Evolutionary conservation across 2,329 filamentous ascomycete genomes (phyloP).

Genomic region (Pseudocercospora pini-densiflorae): DNA sequence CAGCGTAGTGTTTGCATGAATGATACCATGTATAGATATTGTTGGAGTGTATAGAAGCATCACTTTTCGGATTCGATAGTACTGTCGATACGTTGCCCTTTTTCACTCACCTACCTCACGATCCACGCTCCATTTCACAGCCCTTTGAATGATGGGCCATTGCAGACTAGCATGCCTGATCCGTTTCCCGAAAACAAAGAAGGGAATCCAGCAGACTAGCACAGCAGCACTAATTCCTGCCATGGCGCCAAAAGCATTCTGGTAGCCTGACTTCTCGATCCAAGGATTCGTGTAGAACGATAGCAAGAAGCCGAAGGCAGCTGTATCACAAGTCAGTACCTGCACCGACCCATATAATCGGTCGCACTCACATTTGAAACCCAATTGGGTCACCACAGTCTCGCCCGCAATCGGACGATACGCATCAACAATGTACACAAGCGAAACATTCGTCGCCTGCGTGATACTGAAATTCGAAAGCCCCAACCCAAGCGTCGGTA

Average conservation of each 20-base stretch:
- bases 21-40: conserved; percentile 15
- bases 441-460: conserved; percentile 59
- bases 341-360: neutral
- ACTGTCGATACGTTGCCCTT: neutral
- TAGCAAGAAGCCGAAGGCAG: conserved; percentile 62
- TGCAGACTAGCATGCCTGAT: conserved; percentile 55
- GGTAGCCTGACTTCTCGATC: conserved; percentile 57
- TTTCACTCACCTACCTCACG: conserved; percentile 17
- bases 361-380: conserved; percentile 23
- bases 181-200: conserved; percentile 58
- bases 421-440: conserved; percentile 63
- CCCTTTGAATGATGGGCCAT: conserved; percentile 46
- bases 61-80: neutral
- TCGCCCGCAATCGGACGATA: conserved; percentile 64
- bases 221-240: conserved; percentile 57
- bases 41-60: neutral
- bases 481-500: conserved; percentile 59
- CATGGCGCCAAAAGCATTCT: conserved; percentile 61
- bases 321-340: conserved; percentile 24
- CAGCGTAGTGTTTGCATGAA: neutral
- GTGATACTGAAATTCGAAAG: conserved; percentile 62
- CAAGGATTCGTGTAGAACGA: conserved; percentile 66
- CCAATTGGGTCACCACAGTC: conserved; percentile 51
- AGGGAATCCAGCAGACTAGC: conserved; percentile 54
- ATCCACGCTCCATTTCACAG: conserved; percentile 14